Base-by-base conservation (phyloP, 768 basidiomycete species). In the Xerocomus potaroensis region DNA sequence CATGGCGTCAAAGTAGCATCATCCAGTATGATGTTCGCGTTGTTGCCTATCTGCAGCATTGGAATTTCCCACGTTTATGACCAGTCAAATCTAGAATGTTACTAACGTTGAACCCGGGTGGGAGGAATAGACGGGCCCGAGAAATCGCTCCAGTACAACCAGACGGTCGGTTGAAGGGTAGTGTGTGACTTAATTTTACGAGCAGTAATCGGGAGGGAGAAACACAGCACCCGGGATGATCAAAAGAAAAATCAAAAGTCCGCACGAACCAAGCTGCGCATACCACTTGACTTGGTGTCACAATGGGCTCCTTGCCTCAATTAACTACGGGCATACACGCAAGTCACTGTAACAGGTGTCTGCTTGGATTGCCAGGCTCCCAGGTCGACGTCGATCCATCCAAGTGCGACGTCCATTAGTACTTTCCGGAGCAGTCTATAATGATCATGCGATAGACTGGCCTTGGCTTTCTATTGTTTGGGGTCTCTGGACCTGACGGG, bases 381-480 rank as follows among this genome's bases (percentile, higher is more conserved):
- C 83, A 87, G 54, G 77, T 78, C 37, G 79, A 84, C 35, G 62
- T 80, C 39, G 92, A 95, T 68, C 71, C 80, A 23, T 85, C 84
- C 41, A 77, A 87, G 91, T 87, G 47, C 57, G 67, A 46, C 34
- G 16, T 56, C 54, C 47, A 37, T 44, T 41, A 43, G 33, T 48
- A 50, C 56, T 56, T 27, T 53, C 41, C 24, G 15, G 44, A 38
- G 41, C 53, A 50, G 47, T 27, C 38, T 35, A 41, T 55, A 23
- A 54, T 44, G 26, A 50, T 42, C 30, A 41, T 49, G 16, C 36
- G 18, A 45, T 54, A 96, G 94, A 59, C 71, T 95, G 59, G 90
- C 89, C 4, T 62, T 96, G 40, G 83, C 76, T 15, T 97, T 92
- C 71, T 99, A 98, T 63, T 91, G 87, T 55, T 69, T 98, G 16